phyloP scores from a whole-genome alignment of 306 rosid genomes.

The Delonix regia region DNA sequence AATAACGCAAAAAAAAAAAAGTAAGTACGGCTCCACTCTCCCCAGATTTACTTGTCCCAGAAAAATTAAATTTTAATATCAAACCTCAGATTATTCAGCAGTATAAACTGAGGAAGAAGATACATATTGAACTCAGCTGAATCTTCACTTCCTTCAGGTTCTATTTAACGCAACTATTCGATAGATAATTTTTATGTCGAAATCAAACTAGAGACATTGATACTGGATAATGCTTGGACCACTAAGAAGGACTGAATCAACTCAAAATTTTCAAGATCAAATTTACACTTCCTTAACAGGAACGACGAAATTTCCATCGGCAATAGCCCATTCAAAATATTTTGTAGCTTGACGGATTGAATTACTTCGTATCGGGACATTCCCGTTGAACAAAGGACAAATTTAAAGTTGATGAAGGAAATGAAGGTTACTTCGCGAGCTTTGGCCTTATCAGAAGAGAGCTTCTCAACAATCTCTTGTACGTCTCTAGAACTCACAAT shows the following conservation, averaged over 20 bases:
- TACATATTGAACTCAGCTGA: not conserved
- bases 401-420: conserved; percentile 22
- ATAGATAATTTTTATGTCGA: not conserved
- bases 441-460: conserved; percentile 84
- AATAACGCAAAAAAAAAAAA: not conserved
- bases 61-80: not conserved
- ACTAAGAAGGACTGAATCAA: not conserved
- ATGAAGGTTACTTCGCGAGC: conserved; percentile 71
- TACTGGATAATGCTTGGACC: not conserved
- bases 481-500: conserved; percentile 72
- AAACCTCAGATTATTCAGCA: conserved; percentile 4
- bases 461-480: conserved; percentile 73
- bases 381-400: conserved; percentile 14
- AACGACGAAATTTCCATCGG: not conserved
- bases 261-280: conserved; percentile 11
- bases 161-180: conserved; percentile 13
- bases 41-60: not conserved
- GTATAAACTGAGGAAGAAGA: not conserved
- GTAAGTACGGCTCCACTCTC: not conserved
- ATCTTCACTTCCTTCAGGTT: not conserved
- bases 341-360: not conserved
- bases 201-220: not conserved
- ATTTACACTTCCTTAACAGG: not conserved
- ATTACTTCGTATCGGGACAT: not conserved
- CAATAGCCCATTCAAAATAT: not conserved